Percentiles rank a stretch among this genome's conserved stretches.
phyloP scores from a whole-genome alignment of 306 rosid genomes.

The Dicorynia guianensis region DNA sequence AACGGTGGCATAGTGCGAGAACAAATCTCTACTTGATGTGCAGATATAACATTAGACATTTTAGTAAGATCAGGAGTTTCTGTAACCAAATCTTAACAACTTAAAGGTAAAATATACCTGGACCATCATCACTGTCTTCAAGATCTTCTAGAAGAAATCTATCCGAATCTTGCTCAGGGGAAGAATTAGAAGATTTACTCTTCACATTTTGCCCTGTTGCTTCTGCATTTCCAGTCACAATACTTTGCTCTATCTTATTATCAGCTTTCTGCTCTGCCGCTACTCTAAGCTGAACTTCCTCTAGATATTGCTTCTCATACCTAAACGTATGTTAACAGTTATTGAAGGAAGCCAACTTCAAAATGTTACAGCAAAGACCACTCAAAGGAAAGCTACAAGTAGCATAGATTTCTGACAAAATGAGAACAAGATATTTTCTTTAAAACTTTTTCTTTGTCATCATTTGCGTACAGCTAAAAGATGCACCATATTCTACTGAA shows the following conservation, averaged over 20 bases:
- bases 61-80: background rate
- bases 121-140: conserved; percentile 91
- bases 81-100: background rate
- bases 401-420: background rate
- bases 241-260: conserved; percentile 45
- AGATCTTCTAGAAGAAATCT: conserved; percentile 94
- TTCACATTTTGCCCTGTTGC: conserved; percentile 56
- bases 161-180: conserved; percentile 89
- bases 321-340: conserved; percentile 50
- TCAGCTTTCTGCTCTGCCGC: conserved; percentile 53
- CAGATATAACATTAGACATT: background rate
- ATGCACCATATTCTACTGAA: background rate
- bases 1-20: background rate
- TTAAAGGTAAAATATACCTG: conserved; percentile 55
- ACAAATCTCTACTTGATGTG: background rate
- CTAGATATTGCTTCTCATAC: conserved; percentile 76
- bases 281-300: conserved; percentile 61
- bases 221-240: conserved; percentile 51
- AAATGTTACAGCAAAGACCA: background rate
- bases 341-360: conserved; percentile 5
- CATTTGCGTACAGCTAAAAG: background rate
- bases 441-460: background rate
- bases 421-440: background rate
- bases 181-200: conserved; percentile 65
- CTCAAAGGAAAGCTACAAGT: background rate